Evolutionary conservation across 1,139 yeast species (phyloP), one percentile per base, ranked within the genome.

Genomic region (Kluyveromyces sp.): DNA sequence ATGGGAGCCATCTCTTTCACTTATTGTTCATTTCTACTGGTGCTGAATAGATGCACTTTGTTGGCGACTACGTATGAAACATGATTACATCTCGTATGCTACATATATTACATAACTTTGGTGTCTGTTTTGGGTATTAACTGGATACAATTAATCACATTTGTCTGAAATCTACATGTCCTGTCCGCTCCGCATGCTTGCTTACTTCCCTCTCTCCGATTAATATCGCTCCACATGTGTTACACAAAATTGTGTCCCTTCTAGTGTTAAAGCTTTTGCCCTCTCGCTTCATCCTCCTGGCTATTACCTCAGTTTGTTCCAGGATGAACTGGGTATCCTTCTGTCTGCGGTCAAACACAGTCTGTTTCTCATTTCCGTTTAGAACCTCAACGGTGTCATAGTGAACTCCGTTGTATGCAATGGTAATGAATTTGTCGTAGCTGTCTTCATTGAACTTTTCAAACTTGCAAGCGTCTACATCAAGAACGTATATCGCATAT

Each of bases 391-490:
- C 64, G 0, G 83, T 69, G 58, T 84, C 94, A 58, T 83, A 85
- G 62, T 85, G 95, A 40, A 84, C 75, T 1, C 95, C 94, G 36
- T 78, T 75, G 55, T 83, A 84, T 9, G 80, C 67, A 36, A 84
- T 66, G 13, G 76, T 64, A 15, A 81, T 72, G 54, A 74, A 81
- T 11, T 65, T 65, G 7, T 61, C 54, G 3, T 45, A 49, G 39
- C 63, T 60, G 7, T 67, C 71, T 39, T 64, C 73, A 50, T 67
- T 78, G 68, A 83, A 83, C 40, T 68, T 68, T 51, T 83, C 83
- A 39, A 75, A 62, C 36, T 77, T 69, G 2, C 78, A 77, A 53
- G 79, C 80, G 54, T 80, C 84, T 19, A 84, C 77, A 55, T 84
- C 94, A 32, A 83, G 63, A 22, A 87, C 80, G 46, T 73, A 69